A percentile compares a stretch with the other conserved stretches of the same genome.
Evolutionary conservation across 306 rosid genomes (phyloP).

Genomic region (Cucurbita argyrosperma): DNA sequence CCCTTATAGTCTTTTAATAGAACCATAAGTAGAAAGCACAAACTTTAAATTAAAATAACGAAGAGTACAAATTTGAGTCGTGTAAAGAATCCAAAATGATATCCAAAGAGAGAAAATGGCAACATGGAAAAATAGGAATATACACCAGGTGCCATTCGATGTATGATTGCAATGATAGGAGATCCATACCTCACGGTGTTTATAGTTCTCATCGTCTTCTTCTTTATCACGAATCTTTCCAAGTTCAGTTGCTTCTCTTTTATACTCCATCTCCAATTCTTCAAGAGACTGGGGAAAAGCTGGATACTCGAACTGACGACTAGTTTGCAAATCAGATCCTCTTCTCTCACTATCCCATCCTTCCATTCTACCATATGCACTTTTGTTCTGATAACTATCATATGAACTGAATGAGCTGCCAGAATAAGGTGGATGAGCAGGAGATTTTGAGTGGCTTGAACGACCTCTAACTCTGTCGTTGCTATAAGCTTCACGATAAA

Average conservation of each 20-base stretch:
- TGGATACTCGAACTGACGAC: conserved; percentile 47
- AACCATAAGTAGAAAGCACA: conserved; percentile 19
- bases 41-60: conserved; percentile 7
- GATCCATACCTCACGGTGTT: conserved; percentile 81
- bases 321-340: conserved; percentile 57
- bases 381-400: conserved; percentile 53
- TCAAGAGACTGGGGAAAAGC: conserved; percentile 52
- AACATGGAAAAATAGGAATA: background rate
- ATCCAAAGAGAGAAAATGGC: background rate
- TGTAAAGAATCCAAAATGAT: background rate
- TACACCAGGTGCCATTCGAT: conserved; percentile 8
- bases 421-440: conserved; percentile 50
- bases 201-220: conserved; percentile 88
- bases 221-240: conserved; percentile 66
- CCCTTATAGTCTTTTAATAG: conserved; percentile 55
- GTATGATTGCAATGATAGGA: background rate
- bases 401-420: conserved; percentile 52
- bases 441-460: conserved; percentile 84
- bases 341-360: conserved; percentile 71
- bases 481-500: conserved; percentile 88
- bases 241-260: conserved; percentile 66
- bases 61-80: background rate
- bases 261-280: conserved; percentile 73
- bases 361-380: conserved; percentile 43
- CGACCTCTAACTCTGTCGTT: conserved; percentile 76